Conservation (phyloP, 2,329 filamentous ascomycete genomes). For the Phyllosticta citriasiana region DNA sequence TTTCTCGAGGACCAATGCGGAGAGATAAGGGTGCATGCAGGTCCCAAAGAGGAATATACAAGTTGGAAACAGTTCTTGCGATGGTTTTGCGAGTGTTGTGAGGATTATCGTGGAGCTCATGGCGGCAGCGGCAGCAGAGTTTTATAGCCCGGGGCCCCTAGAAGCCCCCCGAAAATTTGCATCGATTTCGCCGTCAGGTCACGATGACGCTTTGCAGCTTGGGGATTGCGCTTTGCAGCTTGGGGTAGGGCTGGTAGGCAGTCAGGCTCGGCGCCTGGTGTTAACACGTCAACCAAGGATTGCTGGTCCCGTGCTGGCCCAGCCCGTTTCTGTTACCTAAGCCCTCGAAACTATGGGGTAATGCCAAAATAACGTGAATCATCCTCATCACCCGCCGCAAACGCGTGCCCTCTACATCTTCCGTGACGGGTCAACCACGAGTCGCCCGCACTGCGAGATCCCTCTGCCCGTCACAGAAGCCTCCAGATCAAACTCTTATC, state of each 20-base stretch:
- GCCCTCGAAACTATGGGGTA: neutral
- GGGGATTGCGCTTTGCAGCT: slow-evolving; percentile 11
- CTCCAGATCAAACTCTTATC: neutral
- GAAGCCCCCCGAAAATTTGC: slow-evolving; percentile 4
- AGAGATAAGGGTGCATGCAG: neutral
- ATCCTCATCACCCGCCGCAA: neutral
- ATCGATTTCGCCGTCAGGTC: slow-evolving; percentile 7
- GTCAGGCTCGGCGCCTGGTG: neutral
- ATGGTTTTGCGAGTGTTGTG: neutral
- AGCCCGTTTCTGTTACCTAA: neutral
- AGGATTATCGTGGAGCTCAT: neutral
- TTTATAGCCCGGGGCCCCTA: slow-evolving; percentile 7
- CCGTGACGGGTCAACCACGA: neutral
- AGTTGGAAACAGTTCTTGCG: neutral
- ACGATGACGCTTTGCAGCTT: slow-evolving; percentile 12
- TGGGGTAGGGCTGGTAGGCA: slow-evolving; percentile 3
- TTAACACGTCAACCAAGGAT: neutral
- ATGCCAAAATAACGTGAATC: neutral
- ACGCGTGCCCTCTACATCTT: neutral
- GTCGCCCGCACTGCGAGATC: neutral
- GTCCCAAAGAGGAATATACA: neutral
- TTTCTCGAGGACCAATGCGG: neutral
- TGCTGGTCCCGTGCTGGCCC: neutral
- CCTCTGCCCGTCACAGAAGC: neutral
- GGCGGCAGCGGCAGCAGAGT: neutral